Evolutionary conservation across 1,139 yeast species (phyloP), one percentile per base, ranked within the genome.

Genomic region (Diutina sp.): DNA sequence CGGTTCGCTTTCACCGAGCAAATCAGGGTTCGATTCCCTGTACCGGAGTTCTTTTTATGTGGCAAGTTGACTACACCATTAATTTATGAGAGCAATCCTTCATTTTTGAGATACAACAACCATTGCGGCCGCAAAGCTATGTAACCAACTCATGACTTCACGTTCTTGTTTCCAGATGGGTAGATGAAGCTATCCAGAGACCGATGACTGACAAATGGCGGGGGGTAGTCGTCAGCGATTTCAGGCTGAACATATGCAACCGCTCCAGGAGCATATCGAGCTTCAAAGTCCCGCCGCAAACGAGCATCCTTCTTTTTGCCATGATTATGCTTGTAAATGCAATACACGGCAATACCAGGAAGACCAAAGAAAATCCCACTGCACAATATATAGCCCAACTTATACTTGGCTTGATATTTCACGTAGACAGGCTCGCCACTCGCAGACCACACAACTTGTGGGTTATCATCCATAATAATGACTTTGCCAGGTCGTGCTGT

Each of bases 21-120:
- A 77, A 79, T 84, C 87, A 83, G 86, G 86, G 87, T 82, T 82
- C 87, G 84, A 82, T 83, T 82, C 87, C 87, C 86, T 83, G 86
- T 77, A 81, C 80, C 85, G 87, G 86, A 82, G 79, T 58, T 58
- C 60, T 57, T 62, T 69, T 72, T 71, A 69, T 64, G 14, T 44
- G 14, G 25, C 25, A 21, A 4, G 3, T 35, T 35, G n/a, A 35
- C 41, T 35, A 35, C 41, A 21, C 25, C 25, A 4, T 21, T 21
- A 4, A 21, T 2, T 21, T 21, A 21, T 21, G 4, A 21, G 25
- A 21, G 25, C 25, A 21, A 21, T 4, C 25, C 25, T 21, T 21
- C 25, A 21, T 21, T 21, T 21, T 21, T 21, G 25, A 21, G 25
- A 21, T 21, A 21, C 25, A 21, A 21, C 25, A 21, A 21, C 4